A percentile compares a stretch with the other conserved stretches of the same genome.
Conservation (phyloP, 1,284 basidiomycete species). For the Pulchroboletus neoregius region DNA sequence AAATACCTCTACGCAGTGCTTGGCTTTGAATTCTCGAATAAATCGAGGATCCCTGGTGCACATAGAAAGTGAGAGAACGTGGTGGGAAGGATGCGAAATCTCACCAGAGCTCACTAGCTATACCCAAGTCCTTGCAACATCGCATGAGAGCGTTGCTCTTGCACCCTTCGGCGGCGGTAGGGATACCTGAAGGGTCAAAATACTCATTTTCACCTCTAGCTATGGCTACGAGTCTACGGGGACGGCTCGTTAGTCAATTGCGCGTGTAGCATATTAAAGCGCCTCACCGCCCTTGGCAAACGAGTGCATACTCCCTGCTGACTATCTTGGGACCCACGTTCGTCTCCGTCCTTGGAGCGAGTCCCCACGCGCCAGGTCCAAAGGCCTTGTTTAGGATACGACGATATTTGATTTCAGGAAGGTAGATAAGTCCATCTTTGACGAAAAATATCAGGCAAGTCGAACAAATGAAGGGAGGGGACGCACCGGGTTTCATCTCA, state of each 20-base stretch:
- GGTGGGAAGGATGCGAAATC: conserved; percentile 13
- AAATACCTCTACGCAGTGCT: conserved; percentile 84
- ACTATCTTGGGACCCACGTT: conserved; percentile 88
- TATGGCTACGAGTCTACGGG: conserved; percentile 76
- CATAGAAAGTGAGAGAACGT: neutral
- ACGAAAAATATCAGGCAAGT: neutral
- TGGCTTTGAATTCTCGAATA: conserved; percentile 88
- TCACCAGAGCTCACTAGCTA: conserved; percentile 95
- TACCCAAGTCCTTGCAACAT: conserved; percentile 95
- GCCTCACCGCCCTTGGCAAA: conserved; percentile 84
- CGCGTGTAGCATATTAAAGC: neutral
- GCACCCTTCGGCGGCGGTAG: conserved; percentile 93
- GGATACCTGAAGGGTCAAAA: conserved; percentile 87
- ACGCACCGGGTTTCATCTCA: conserved; percentile 89
- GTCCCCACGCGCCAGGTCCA: conserved; percentile 95
- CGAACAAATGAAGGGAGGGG: neutral
- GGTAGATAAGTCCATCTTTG: conserved; percentile 88
- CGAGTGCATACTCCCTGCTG: conserved; percentile 90
- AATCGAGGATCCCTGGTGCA: conserved; percentile 85
- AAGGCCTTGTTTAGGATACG: conserved; percentile 92
- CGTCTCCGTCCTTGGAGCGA: conserved; percentile 90
- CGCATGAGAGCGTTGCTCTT: conserved; percentile 98
- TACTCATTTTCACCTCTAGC: conserved; percentile 97
- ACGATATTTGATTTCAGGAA: conserved; percentile 99
- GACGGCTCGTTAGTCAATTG: neutral